Evolutionary conservation across 2,329 filamentous ascomycete genomes (phyloP).

Genomic region (Sporothrix brunneoviolacea): DNA sequence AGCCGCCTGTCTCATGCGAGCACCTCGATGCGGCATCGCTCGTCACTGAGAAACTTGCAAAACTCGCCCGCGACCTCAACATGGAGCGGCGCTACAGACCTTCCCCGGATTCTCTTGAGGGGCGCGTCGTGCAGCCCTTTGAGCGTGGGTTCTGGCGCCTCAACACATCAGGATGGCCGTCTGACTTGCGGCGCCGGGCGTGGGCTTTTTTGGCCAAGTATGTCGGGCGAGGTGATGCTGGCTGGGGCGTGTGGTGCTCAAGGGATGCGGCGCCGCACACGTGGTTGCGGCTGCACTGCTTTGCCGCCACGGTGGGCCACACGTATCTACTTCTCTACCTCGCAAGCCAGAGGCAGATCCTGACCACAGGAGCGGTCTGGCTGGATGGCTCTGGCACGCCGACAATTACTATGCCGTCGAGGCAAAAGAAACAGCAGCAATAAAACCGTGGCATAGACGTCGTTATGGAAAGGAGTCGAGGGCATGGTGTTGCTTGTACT

Average conservation of each 20-base stretch:
- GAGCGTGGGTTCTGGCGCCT: constrained; percentile 78
- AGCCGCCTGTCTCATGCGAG: constrained; percentile 41
- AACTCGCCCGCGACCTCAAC: constrained; percentile 47
- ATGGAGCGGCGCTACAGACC: constrained; percentile 50
- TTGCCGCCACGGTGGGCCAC: constrained; percentile 66
- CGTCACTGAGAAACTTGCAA: constrained; percentile 48
- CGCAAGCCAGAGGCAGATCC: constrained; percentile 58
- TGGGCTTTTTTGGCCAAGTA: constrained; percentile 59
- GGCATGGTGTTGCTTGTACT: no score
- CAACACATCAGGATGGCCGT: constrained; percentile 48
- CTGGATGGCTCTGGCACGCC: constrained; percentile 53
- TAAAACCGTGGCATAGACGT: no score
- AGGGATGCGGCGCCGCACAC: constrained; percentile 35
- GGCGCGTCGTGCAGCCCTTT: constrained; percentile 45
- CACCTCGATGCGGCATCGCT: constrained; percentile 42
- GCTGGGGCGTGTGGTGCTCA: constrained; percentile 60
- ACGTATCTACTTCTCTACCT: constrained; percentile 70
- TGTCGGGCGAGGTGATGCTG: constrained; percentile 51
- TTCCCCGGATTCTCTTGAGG: background rate
- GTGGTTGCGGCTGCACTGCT: constrained; percentile 65
- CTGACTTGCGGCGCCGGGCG: constrained; percentile 40
- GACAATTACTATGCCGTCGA: constrained; percentile 38
- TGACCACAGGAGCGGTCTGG: constrained; percentile 56
- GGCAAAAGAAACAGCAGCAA: constrained; percentile 11
- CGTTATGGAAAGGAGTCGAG: no score